phyloP scores from a whole-genome alignment of 257 asterid genomes.

The Scutellaria barbata region DNA sequence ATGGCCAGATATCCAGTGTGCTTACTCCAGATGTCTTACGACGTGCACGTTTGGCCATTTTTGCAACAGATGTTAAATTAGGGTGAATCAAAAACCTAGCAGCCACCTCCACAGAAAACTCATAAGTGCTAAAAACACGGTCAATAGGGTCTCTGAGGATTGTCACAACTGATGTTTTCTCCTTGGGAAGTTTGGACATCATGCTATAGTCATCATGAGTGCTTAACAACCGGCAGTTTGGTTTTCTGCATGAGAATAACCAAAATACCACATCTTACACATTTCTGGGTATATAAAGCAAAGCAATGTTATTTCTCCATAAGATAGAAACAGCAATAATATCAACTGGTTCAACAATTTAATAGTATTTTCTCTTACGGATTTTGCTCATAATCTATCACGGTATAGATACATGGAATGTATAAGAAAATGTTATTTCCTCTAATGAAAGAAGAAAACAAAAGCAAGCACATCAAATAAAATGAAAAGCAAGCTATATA shows the following conservation, averaged over 20 bases:
- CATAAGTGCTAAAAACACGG: conserved; percentile 92
- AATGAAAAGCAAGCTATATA: not conserved
- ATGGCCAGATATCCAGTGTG: conserved; percentile 98
- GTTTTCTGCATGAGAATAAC: conserved; percentile 61
- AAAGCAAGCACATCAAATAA: not conserved
- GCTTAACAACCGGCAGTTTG: conserved; percentile 77
- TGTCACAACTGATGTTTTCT: conserved; percentile 84
- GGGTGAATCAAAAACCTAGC: conserved; percentile 94
- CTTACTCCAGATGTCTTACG: conserved; percentile 63
- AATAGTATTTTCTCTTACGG: conserved; percentile 22
- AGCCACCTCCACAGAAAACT: conserved; percentile 97
- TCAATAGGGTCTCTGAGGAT: conserved; percentile 92
- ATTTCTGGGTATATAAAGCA: conserved; percentile 15
- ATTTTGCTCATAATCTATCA: not conserved
- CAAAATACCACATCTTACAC: conserved; percentile 31
- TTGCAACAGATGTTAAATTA: conserved; percentile 80
- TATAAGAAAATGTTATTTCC: conserved; percentile 15
- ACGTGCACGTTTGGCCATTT: conserved; percentile 60
- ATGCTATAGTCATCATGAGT: conserved; percentile 97
- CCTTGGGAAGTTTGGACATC: conserved; percentile 80
- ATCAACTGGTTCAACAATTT: conserved; percentile 4
- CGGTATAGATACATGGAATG: conserved; percentile 15
- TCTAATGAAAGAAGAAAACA: conserved; percentile 9
- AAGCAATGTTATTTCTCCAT: conserved; percentile 1
- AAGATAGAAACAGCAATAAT: conserved; percentile 16